phyloP scores from a whole-genome alignment of 192 early-diverging fungal genomes.

The Backusella parvicylindrica region DNA sequence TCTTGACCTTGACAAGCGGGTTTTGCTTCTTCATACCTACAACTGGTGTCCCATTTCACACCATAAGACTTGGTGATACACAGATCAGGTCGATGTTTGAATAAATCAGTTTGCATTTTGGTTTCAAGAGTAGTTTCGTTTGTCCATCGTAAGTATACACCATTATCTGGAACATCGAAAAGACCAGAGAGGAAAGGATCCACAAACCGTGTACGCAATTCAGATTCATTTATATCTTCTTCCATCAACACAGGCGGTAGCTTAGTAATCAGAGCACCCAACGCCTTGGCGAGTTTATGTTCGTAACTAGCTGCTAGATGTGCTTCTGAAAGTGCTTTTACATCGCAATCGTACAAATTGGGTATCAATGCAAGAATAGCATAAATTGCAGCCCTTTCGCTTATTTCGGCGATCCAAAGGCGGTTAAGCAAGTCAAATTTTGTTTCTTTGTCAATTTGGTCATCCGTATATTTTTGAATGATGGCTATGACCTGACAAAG shows the following conservation, averaged over 20 bases:
- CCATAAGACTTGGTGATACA: slow-evolving; percentile 3
- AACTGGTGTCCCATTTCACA: not conserved
- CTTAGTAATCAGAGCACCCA: not conserved
- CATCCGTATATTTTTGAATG: slow-evolving; percentile 1
- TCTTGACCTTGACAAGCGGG: not conserved
- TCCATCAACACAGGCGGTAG: not conserved
- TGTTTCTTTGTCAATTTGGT: slow-evolving; percentile 7
- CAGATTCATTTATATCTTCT: not conserved
- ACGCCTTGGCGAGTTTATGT: too few relatives aligned
- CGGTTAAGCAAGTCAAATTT: slow-evolving; percentile 7
- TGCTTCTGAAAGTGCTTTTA: slow-evolving; percentile 10
- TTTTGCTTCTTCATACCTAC: slow-evolving; percentile 14
- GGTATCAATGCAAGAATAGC: slow-evolving; percentile 1
- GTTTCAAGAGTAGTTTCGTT: slow-evolving; percentile 14
- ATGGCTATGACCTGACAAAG: slow-evolving; percentile 1
- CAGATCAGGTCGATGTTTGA: slow-evolving; percentile 1
- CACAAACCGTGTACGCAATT: not conserved
- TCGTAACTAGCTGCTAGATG: too few relatives aligned
- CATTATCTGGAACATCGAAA: slow-evolving; percentile 9
- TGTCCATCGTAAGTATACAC: slow-evolving; percentile 14
- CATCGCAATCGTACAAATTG: slow-evolving; percentile 8
- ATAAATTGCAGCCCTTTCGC: not conserved
- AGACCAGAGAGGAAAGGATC: not conserved
- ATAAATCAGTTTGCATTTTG: not conserved
- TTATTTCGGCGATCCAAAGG: not conserved